Evolutionary conservation across 805 yeast species (phyloP), one percentile per base, ranked within the genome.

Genomic region (Yarrowia porcina): DNA sequence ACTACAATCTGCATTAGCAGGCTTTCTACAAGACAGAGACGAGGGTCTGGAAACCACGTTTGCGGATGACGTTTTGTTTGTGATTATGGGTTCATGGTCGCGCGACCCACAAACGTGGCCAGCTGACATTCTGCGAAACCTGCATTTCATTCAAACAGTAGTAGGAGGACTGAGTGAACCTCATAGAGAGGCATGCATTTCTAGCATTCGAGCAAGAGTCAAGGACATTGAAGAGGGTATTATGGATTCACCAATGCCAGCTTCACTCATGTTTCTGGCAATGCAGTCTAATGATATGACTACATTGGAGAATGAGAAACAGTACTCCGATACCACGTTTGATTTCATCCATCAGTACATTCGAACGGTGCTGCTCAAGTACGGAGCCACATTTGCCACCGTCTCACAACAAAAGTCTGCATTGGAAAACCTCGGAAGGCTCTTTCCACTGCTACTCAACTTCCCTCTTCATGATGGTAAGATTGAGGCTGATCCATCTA

Each of bases 321-420:
- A 68, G 28, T 64, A 70, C 49, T 63, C 63, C 15, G 69, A 68
- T 45, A 65, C 65, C 17, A 69, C 65, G 18, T 67, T 69, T 39
- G 71, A 69, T 44, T 68, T 66, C 42, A 66, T 69, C 13, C 71
- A 69, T 38, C 72, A 69, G 45, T 68, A 68, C 42, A 18, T 69
- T 23, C 61, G 71, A 21, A 60, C 66, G 5, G 60, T 68, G 13
- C 42, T 67, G n/a, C 63, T 69, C 35, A 65, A 66, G 25, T 66
- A 36, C 27, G 50, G 64, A 9, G 66, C 64, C 18, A 28, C 49
- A 6, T 56, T 56, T 39, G 47, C 47, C 3, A 39, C 61, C 10
- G 59, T 52, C 10, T 15, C 59, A 13, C 44, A 35, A 25, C 59
- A 52, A 23, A 52, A 52, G 33, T 23, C 35, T 0, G 61, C 59